Evolutionary conservation across 2,329 filamentous ascomycete species (phyloP).

Genomic region (Ceratocystiopsis minuta): DNA sequence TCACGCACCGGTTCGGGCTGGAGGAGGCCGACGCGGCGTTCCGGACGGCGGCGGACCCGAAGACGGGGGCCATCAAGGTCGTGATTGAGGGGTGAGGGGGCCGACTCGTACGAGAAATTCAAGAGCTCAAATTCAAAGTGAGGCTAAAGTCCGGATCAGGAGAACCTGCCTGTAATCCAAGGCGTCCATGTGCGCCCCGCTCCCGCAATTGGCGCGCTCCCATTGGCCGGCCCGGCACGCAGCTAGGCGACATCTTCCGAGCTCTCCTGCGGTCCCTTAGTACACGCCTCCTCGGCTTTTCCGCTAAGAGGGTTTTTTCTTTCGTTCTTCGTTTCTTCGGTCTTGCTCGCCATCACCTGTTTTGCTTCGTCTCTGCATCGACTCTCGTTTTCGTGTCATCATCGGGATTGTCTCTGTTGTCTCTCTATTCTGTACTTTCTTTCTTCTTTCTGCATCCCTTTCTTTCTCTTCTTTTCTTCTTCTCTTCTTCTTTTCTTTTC

Average conservation of each 20-base stretch:
- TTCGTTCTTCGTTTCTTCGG: not conserved
- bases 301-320: not conserved
- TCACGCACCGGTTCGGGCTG: slow-evolving; percentile 72
- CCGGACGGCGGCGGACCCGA: slow-evolving; percentile 69
- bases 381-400: not conserved
- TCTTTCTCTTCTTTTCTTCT: not conserved
- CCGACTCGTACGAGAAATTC: slow-evolving; percentile 1
- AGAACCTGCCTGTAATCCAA: not conserved
- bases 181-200: not conserved
- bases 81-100: slow-evolving; percentile 62
- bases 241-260: slow-evolving; percentile 18
- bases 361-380: too few species aligned
- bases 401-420: not conserved
- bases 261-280: slow-evolving; percentile 11
- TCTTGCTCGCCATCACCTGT: too few species aligned
- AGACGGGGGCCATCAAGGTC: slow-evolving; percentile 93
- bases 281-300: not conserved
- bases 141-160: too few species aligned
- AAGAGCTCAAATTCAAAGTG: too few species aligned
- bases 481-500: not conserved
- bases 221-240: slow-evolving; percentile 10
- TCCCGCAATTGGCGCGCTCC: slow-evolving; percentile 7
- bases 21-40: slow-evolving; percentile 85
- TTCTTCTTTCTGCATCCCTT: not conserved
- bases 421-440: not conserved